Conservation (phyloP, 2,329 filamentous ascomycete genomes). For the Fusarium nematophilum region DNA sequence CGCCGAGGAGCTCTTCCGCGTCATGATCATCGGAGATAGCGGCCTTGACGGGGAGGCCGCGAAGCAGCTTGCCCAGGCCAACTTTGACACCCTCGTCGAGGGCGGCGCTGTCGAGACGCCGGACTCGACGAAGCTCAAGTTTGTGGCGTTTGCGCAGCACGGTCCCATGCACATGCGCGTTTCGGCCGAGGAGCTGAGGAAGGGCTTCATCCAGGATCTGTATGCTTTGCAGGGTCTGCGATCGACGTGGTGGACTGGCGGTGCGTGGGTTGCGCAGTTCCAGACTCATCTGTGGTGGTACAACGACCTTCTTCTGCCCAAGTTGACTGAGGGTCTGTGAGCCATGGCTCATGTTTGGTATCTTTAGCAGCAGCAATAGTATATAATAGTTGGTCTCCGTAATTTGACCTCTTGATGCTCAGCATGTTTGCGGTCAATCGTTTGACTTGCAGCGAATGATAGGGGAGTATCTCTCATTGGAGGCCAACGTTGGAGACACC, state of each 20-base stretch:
- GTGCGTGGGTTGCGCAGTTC: constrained; percentile 50
- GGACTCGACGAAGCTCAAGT: constrained; percentile 41
- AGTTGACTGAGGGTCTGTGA: constrained; percentile 22
- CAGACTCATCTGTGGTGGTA: constrained; percentile 50
- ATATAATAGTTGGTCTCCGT: too few species aligned
- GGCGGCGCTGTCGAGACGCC: constrained; percentile 39
- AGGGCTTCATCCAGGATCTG: constrained; percentile 55
- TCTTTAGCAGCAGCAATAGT: too few species aligned
- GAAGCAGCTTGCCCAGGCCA: constrained; percentile 40
- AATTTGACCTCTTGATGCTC: too few species aligned
- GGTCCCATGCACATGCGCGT: constrained; percentile 52
- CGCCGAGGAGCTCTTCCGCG: constrained; percentile 44
- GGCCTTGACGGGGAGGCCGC: constrained; percentile 33
- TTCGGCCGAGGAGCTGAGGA: constrained; percentile 46
- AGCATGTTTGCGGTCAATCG: too few species aligned
- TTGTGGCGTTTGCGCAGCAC: constrained; percentile 51
- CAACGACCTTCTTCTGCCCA: constrained; percentile 43
- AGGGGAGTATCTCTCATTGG: too few species aligned
- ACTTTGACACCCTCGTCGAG: constrained; percentile 45
- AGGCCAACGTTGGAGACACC: too few species aligned
- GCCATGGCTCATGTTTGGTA: too few species aligned
- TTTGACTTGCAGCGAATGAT: too few species aligned
- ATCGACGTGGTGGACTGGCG: constrained; percentile 59
- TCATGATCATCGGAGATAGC: constrained; percentile 44
- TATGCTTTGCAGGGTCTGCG: constrained; percentile 56